phyloP scores from a whole-genome alignment of 805 yeast species.

The Kuraishia borneana region DNA sequence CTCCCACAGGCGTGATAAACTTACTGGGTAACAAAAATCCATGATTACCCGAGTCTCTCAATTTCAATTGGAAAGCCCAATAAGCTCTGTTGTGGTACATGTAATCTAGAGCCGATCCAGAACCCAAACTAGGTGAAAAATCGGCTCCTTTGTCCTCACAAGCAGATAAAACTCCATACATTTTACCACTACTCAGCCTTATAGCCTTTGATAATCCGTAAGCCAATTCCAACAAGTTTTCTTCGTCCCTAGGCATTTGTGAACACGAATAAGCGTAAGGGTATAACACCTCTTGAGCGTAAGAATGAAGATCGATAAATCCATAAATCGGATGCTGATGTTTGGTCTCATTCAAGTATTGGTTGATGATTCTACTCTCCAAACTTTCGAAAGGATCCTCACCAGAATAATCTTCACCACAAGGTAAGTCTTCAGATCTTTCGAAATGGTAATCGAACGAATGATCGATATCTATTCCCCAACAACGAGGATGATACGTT shows the following conservation, averaged over 20 bases:
- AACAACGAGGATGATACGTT: slow-evolving; percentile 53
- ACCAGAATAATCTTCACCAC: slow-evolving; percentile 80
- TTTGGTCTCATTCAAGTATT: slow-evolving; percentile 35
- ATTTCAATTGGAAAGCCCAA: slow-evolving; percentile 78
- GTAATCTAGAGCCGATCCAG: slow-evolving; percentile 73
- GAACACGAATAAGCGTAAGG: slow-evolving; percentile 79
- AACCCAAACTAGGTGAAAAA: slow-evolving; percentile 60
- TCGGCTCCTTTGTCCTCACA: slow-evolving; percentile 74
- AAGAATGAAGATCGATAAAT: slow-evolving; percentile 74
- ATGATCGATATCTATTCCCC: slow-evolving; percentile 82
- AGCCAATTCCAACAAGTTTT: slow-evolving; percentile 69
- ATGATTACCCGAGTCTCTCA: slow-evolving; percentile 73
- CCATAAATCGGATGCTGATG: slow-evolving; percentile 56
- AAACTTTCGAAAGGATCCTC: slow-evolving; percentile 57
- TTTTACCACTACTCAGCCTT: slow-evolving; percentile 49
- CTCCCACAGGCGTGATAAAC: slow-evolving; percentile 66
- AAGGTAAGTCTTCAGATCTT: slow-evolving; percentile 49
- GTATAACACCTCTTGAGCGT: slow-evolving; percentile 71
- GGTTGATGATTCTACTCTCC: slow-evolving; percentile 41
- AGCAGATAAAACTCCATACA: slow-evolving; percentile 63
- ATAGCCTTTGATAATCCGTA: slow-evolving; percentile 73
- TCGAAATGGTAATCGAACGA: slow-evolving; percentile 72
- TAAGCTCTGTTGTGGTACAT: slow-evolving; percentile 75
- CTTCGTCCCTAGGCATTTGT: slow-evolving; percentile 65
- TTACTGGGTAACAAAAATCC: slow-evolving; percentile 72